These are phyloP conservation scores for Aspergillus pseudoterreus DNA, from an alignment of 2,329 filamentous ascomycete genomes.

Conservation along the genomic window DNA sequence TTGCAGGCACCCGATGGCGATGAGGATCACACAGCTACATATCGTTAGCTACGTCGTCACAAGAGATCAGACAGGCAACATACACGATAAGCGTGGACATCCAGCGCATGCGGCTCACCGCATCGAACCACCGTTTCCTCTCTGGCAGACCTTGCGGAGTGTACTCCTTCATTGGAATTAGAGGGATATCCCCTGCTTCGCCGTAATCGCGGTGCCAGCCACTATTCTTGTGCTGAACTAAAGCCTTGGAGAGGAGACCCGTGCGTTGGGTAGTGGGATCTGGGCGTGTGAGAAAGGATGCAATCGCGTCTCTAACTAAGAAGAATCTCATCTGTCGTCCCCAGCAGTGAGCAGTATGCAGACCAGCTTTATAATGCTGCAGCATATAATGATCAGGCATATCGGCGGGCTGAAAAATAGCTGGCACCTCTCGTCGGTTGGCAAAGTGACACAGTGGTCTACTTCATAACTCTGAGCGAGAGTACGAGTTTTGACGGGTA, in stretches of 20 bases:
- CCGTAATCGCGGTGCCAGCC: not conserved
- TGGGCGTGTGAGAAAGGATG: conserved; percentile 26
- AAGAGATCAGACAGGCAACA: not conserved
- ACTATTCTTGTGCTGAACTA: not conserved
- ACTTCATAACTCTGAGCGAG: not conserved
- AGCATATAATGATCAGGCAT: conserved; percentile 20
- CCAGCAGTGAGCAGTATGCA: conserved; percentile 17
- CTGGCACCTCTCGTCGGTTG: conserved; percentile 17
- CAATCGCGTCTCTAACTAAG: conserved; percentile 32
- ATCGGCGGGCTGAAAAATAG: conserved; percentile 17
- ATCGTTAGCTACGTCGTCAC: not conserved
- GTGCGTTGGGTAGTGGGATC: conserved; percentile 20
- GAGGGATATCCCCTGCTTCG: not conserved
- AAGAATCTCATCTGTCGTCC: conserved; percentile 14
- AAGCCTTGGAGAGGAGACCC: conserved; percentile 12
- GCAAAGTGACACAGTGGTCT: conserved; percentile 21
- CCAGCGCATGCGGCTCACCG: conserved; percentile 3
- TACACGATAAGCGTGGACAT: conserved; percentile 1
- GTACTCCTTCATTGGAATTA: not conserved
- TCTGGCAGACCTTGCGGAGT: not conserved
- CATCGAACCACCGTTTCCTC: conserved; percentile 5
- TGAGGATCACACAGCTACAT: not conserved
- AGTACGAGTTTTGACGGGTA: not conserved
- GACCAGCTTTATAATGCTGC: conserved; percentile 21
- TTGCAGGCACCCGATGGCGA: no score